phyloP scores from a whole-genome alignment of 805 yeast genomes.

The Candida germanica region DNA sequence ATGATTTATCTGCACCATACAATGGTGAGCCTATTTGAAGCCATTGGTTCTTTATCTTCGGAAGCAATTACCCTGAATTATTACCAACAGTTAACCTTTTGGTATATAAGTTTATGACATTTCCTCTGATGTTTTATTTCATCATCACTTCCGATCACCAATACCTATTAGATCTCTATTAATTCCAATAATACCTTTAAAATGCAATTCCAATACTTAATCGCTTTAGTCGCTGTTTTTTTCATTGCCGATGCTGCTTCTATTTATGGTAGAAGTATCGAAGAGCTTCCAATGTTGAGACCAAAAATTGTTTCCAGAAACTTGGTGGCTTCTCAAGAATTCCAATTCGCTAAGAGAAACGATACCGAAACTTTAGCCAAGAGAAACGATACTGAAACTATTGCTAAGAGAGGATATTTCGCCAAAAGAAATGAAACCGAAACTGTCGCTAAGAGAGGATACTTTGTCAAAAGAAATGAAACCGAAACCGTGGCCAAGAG shows the following conservation, averaged over 20 bases:
- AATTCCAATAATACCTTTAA: not conserved
- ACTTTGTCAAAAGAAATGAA: not conserved
- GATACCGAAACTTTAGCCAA: not conserved
- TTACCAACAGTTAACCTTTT: too few relatives aligned
- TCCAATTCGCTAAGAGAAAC: constrained; percentile 1
- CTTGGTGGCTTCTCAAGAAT: not conserved
- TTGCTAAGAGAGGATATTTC: not conserved
- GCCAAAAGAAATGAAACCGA: constrained; percentile 1
- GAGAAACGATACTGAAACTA: not conserved
- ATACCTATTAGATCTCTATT: too few relatives aligned
- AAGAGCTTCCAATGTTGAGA: constrained; percentile 4
- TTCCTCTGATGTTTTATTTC: too few relatives aligned
- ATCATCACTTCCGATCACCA: too few relatives aligned
- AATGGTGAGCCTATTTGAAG: not conserved
- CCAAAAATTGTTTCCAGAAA: not conserved
- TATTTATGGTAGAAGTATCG: constrained; percentile 3
- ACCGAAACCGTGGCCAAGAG: too few relatives aligned
- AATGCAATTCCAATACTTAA: constrained; percentile 8
- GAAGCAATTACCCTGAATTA: not conserved
- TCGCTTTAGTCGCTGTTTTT: constrained; percentile 4
- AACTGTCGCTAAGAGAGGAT: not conserved
- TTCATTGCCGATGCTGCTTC: constrained; percentile 6
- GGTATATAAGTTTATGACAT: too few relatives aligned
- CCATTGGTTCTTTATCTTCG: not conserved
- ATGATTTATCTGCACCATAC: too few relatives aligned